Conservation (phyloP, 208 protist genomes). For the Leishmania turanica region DNA sequence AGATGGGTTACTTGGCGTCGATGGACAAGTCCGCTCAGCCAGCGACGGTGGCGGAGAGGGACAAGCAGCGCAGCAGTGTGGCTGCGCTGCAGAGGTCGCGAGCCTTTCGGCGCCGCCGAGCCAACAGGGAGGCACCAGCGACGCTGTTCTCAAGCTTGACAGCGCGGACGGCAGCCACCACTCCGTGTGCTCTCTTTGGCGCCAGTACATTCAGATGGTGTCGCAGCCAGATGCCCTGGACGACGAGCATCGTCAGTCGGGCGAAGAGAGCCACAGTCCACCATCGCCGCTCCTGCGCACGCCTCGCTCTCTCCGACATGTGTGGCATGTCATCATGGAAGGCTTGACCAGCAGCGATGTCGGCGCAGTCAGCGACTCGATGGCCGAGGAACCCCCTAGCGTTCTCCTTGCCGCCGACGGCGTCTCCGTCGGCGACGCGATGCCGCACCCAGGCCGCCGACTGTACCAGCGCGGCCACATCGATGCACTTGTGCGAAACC, state of each 20-base stretch:
- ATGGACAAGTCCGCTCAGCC: not conserved
- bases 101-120: not conserved
- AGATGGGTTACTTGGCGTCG: not conserved
- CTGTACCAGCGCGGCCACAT: not conserved
- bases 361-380: not conserved
- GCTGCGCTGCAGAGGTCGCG: not conserved
- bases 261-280: not conserved
- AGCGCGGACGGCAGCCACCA: not conserved
- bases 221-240: not conserved
- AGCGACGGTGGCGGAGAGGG: not conserved
- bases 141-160: not conserved
- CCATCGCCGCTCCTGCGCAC: slow-evolving; percentile 1
- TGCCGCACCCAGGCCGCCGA: not conserved
- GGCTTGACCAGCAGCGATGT: slow-evolving; percentile 5
- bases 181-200: slow-evolving; percentile 8
- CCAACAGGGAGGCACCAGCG: not conserved
- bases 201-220: not conserved
- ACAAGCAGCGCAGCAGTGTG: not conserved
- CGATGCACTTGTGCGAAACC: not conserved
- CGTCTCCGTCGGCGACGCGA: not conserved
- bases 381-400: not conserved
- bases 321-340: slow-evolving; percentile 25
- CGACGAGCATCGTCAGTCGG: not conserved
- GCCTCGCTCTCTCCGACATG: slow-evolving; percentile 22
- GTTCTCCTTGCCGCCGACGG: not conserved